Evolutionary conservation across 2,329 filamentous ascomycete species (phyloP), one percentile per base, ranked within the genome.

Genomic region (Alternaria arborescens): DNA sequence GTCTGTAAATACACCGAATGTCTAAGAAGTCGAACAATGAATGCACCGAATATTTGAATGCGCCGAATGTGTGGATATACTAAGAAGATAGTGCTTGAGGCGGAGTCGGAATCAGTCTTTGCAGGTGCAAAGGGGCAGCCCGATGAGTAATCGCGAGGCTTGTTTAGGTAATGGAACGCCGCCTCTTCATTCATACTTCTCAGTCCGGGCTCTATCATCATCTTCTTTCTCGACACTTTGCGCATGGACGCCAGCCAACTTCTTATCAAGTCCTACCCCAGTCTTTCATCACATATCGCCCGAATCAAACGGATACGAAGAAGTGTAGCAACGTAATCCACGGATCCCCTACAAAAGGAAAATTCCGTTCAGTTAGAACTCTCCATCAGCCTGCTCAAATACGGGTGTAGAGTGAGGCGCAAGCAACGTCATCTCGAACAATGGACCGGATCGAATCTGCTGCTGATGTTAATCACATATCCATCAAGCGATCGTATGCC

Each of bases 371-470:
- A 12, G 32, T 36, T 8, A n/a, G n/a, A 40, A 20, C 36, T 40
- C 36, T 2, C 16, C 4, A 0, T 20, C n/a, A 40, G 7, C n/a
- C n/a, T 40, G n/a, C 6, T 40, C n/a, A n/a, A 2, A 20, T 38
- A 10, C 4, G 1, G n/a, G 4, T 8, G 0, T 40, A 18, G 4
- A 40, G n/a, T n/a, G 8, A 40, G 11, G n/a, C 36, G n/a, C 36
- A 20, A 16, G n/a, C n/a, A 40, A 40, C 1, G 36, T 10, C 4
- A 0, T 5, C n/a, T n/a, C 36, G 5, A 16, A 16, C 16, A n/a
- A 38, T 38, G 0, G 34, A 38, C 0, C 2, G 7, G n/a, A 10
- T 10, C n/a, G 36, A 20, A 0, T 20, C 8, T 20, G 16, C 16
- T 40, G 36, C 36, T 4, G n/a, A 1, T 6, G n/a, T 11, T 11